A percentile compares a stretch with the other conserved stretches of the same genome.
phyloP scores from a whole-genome alignment of 225 moss, liverwort and hornwort genomes.

The Lunularia cruciata region DNA sequence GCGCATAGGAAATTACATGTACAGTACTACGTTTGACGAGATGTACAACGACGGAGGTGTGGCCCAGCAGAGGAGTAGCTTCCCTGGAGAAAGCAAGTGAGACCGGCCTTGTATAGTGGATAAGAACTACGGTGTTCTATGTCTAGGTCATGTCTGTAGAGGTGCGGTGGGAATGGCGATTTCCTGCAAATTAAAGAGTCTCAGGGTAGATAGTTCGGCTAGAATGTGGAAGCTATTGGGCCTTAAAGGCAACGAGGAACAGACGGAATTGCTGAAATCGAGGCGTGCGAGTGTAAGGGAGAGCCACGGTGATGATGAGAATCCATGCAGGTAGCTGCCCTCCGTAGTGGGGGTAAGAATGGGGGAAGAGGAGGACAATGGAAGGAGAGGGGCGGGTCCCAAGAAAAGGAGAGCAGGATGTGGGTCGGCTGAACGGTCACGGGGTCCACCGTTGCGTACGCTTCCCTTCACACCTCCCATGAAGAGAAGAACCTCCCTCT shows the following conservation, averaged over 20 bases:
- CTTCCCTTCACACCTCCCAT: background rate
- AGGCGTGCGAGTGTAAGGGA: background rate
- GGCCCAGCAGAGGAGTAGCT: background rate
- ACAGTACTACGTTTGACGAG: background rate
- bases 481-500: background rate
- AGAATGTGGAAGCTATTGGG: background rate
- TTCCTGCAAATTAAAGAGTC: background rate
- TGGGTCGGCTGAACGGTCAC: conserved; percentile 25
- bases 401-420: conserved; percentile 15
- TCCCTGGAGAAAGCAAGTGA: background rate
- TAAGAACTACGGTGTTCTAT: background rate
- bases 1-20: background rate
- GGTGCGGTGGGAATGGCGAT: background rate
- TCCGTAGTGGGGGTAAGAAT: conserved; percentile 3
- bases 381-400: conserved; percentile 14
- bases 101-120: background rate
- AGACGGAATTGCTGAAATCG: background rate
- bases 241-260: background rate
- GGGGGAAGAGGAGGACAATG: background rate
- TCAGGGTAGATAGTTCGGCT: background rate
- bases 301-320: background rate
- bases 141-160: background rate
- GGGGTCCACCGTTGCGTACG: conserved; percentile 20
- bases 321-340: background rate
- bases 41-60: background rate